Evolutionary conservation across 345 rosid genomes (phyloP).

Genomic region (Psidium friedrichsthalianum): DNA sequence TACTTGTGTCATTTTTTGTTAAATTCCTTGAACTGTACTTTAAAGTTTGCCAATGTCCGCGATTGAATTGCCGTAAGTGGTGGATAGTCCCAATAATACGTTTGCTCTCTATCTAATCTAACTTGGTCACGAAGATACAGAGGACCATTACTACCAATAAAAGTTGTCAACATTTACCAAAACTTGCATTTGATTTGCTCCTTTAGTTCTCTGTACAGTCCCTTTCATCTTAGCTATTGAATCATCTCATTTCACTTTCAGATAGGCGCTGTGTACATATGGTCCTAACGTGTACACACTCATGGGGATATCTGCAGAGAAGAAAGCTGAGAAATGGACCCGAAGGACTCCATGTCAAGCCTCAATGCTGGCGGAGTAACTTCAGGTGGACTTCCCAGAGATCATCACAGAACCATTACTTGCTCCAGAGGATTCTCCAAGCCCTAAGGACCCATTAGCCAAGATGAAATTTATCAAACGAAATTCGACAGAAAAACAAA

Average conservation of each 20-base stretch:
- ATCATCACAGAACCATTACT: background rate
- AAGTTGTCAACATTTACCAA: background rate
- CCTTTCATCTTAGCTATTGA: background rate
- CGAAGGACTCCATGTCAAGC: background rate
- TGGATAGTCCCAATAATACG: background rate
- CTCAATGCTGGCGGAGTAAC: background rate
- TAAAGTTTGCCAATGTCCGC: background rate
- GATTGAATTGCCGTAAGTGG: background rate
- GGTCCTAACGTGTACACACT: slow-evolving; percentile 9
- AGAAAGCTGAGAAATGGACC: background rate
- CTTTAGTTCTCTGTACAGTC: background rate
- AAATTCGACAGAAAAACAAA: no score
- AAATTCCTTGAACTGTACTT: background rate
- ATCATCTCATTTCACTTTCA: background rate
- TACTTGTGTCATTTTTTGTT: background rate
- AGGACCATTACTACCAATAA: background rate
- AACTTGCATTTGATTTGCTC: background rate
- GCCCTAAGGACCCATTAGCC: no score
- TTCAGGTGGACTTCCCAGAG: background rate
- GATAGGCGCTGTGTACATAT: slow-evolving; percentile 2
- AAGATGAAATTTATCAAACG: no score
- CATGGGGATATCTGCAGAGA: slow-evolving; percentile 1
- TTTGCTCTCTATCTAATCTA: background rate
- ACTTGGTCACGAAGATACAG: background rate
- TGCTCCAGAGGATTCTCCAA: background rate